Evolutionary conservation across 495 filamentous ascomycete genomes (phyloP).

Genomic region (Penicillium coprophilum): DNA sequence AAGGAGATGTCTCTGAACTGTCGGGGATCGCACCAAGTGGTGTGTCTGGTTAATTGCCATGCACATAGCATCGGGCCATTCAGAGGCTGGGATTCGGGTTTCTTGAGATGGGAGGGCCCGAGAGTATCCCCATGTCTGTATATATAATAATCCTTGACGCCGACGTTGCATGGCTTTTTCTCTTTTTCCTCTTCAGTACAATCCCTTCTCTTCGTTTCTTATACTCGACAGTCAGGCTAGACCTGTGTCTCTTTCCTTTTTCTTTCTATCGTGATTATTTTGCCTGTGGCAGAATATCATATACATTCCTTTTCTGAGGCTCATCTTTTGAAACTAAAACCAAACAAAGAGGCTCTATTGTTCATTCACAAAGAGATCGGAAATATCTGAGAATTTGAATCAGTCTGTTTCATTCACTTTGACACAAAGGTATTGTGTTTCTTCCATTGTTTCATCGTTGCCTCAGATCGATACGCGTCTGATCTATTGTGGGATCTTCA

Average conservation of each 20-base stretch:
- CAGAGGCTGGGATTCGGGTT: not conserved
- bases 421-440: constrained; percentile 27
- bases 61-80: constrained; percentile 15
- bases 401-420: constrained; percentile 16
- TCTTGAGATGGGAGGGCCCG: not conserved
- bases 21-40: constrained; percentile 18
- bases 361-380: constrained; percentile 2
- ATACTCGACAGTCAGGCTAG: constrained; percentile 41
- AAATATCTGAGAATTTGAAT: not conserved
- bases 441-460: constrained; percentile 8
- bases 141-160: constrained; percentile 31
- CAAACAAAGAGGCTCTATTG: constrained; percentile 1
- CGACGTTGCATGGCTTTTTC: constrained; percentile 11
- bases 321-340: not conserved
- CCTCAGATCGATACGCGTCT: constrained; percentile 2
- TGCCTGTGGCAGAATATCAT: constrained; percentile 38
- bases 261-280: constrained; percentile 15
- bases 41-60: constrained; percentile 28
- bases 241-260: constrained; percentile 37
- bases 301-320: constrained; percentile 29
- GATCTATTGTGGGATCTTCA: not conserved
- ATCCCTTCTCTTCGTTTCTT: constrained; percentile 26
- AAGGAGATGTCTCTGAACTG: not conserved
- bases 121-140: constrained; percentile 7
- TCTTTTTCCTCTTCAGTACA: constrained; percentile 20